These are phyloP conservation scores for Hypoxylon sp. DNA, from an alignment of 2,329 filamentous ascomycete species.

Conservation along the genomic window DNA sequence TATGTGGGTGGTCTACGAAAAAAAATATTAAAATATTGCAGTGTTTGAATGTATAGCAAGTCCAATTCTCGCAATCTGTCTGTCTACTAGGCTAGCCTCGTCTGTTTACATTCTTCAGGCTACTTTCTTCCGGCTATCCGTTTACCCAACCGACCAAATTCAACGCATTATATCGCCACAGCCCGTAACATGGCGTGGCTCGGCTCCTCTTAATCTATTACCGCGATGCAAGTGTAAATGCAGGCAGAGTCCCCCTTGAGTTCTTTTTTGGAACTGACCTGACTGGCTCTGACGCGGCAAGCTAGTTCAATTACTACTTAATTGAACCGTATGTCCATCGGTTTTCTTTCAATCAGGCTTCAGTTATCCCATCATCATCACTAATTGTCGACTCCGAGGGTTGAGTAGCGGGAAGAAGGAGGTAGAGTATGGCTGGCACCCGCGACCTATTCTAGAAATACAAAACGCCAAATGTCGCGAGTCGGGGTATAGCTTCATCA, in stretches of 20 bases:
- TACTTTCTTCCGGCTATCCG: conserved; percentile 6
- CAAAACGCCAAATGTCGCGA: conserved; percentile 30
- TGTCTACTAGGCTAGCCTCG: conserved; percentile 10
- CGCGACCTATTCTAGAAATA: conserved; percentile 22
- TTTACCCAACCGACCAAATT: conserved; percentile 18
- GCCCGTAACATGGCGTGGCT: conserved; percentile 17
- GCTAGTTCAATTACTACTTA: not conserved
- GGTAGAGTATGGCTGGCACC: conserved; percentile 15
- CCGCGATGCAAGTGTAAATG: conserved; percentile 18
- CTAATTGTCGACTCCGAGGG: conserved; percentile 24
- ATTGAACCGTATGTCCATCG: not conserved
- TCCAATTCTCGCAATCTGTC: conserved; percentile 2
- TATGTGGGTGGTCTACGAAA: not conserved
- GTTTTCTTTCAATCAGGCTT: conserved; percentile 1
- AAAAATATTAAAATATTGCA: not conserved
- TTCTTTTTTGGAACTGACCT: not conserved
- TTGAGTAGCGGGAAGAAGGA: not conserved
- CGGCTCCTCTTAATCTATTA: conserved; percentile 25
- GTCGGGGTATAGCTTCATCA: conserved; percentile 27
- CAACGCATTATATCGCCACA: conserved; percentile 12
- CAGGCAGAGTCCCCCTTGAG: conserved; percentile 3
- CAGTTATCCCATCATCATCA: conserved; percentile 39
- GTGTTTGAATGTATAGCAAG: not conserved
- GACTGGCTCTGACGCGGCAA: not conserved
- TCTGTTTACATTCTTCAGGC: conserved; percentile 22